Evolutionary conservation across 257 asterid species (phyloP), one percentile per base, ranked within the genome.

Genomic region (Nicotiana undulata): DNA sequence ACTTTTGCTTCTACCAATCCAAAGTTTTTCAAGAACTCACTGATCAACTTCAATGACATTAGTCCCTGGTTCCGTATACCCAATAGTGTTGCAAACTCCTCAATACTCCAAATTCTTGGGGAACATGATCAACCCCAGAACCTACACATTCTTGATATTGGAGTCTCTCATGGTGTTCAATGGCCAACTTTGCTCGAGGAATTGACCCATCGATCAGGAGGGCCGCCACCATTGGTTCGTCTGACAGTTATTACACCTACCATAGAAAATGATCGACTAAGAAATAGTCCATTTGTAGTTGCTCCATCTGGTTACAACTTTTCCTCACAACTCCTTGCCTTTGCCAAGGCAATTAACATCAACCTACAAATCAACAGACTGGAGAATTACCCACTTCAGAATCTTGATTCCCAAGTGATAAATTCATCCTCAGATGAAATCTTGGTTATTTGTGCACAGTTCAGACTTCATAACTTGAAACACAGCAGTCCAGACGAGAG

Each of bases 161-260:
- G 98, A 83, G 98, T 91, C 20, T 93, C 97, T 44, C 98, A 92
- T 79, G 98, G 98, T 22, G 86, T 93, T 3, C 98, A 93, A 52
- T 93, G 98, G 98, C 98, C 98, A 10, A 93, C 94, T 0, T 91
- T 93, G 29, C 87, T 93, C 0, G 97, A 91, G 84, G 98, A 92
- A 77, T 81, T 93, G 77, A 88, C 89, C 10, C 93, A 91, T 8
- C 91, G 90, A 56, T 76, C 88, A 2, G 97, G 97, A 4, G 98
- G 97, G 1, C 98, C 97, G 0, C 97, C 97, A 0, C 93, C 97
- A 6, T 44, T 89, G 60, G 93, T 93, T 68, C 94, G 96, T 44
- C 89, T 93, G 20, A 93, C 98, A 3, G 90, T 92, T 20, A 84
- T 92, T 3, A 64, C 89, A 29, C 93, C 91, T 0, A 79, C 88